phyloP scores from a whole-genome alignment of 2,329 filamentous ascomycete species.

The Cytospora paraplurivora region DNA sequence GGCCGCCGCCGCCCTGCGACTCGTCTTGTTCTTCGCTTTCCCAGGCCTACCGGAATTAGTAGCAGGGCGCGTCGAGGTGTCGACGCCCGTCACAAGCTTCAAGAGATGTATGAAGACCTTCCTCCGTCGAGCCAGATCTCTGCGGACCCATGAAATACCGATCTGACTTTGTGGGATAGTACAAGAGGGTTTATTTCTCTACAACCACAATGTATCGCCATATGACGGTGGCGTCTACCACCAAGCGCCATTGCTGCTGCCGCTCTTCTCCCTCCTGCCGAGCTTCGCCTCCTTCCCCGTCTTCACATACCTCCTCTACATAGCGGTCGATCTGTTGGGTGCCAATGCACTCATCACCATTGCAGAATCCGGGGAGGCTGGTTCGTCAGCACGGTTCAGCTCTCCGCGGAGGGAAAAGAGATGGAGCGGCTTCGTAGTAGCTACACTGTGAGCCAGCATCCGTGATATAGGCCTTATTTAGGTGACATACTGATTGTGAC shows the following conservation, averaged over 20 bases:
- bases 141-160: not conserved
- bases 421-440: constrained; percentile 75
- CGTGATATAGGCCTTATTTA: not conserved
- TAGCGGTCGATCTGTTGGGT: constrained; percentile 76
- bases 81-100: constrained; percentile 96
- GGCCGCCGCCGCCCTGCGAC: constrained; percentile 74
- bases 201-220: constrained; percentile 93
- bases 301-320: constrained; percentile 79
- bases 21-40: constrained; percentile 79
- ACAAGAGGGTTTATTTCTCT: constrained; percentile 94
- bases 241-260: constrained; percentile 85
- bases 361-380: constrained; percentile 77
- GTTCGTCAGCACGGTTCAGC: constrained; percentile 72
- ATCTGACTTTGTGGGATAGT: constrained; percentile 53
- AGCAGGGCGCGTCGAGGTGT: constrained; percentile 91
- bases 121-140: not conserved
- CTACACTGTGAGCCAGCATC: constrained; percentile 67
- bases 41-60: constrained; percentile 82
- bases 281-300: constrained; percentile 66
- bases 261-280: constrained; percentile 87
- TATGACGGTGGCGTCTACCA: constrained; percentile 89
- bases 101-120: constrained; percentile 73
- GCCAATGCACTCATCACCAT: constrained; percentile 79
- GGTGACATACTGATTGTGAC: constrained; percentile 17
- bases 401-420: constrained; percentile 74